phyloP scores from a whole-genome alignment of 208 protist species.

The Strigomonas culicis region DNA sequence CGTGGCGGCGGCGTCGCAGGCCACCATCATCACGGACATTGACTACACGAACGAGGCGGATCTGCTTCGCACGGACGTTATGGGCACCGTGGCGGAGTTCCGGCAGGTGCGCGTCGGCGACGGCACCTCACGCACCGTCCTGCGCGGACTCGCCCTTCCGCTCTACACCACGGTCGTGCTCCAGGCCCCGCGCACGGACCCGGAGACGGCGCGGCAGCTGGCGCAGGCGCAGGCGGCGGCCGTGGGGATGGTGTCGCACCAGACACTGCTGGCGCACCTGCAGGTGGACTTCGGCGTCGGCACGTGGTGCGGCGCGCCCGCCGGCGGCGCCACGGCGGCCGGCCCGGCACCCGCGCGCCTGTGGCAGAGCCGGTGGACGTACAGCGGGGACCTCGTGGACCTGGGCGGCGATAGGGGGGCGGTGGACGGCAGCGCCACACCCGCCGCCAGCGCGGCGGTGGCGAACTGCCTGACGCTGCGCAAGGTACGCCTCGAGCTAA shows the following conservation, averaged over 20 bases:
- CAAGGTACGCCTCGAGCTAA: no score
- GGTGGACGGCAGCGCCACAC: no score
- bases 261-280: no score
- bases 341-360: no score
- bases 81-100: conserved; percentile 45
- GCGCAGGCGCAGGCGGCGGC: not conserved
- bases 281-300: no score
- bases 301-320: no score
- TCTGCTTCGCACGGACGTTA: conserved; percentile 25
- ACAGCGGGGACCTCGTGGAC: no score
- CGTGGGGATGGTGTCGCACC: not conserved
- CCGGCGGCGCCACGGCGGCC: no score
- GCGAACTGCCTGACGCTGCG: no score
- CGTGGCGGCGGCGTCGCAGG: conserved; percentile 44
- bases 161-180: conserved; percentile 26
- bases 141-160: conserved; percentile 16
- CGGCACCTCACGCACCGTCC: conserved; percentile 19
- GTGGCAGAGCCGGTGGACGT: no score
- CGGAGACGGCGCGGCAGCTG: not conserved
- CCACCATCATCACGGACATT: conserved; percentile 50
- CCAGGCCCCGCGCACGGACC: not conserved
- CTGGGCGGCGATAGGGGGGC: no score
- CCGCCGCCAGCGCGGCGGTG: no score
- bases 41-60: conserved; percentile 54
- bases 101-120: conserved; percentile 35